phyloP scores from a whole-genome alignment of 169 alveolate genomes.

The Plasmodium relictum region DNA sequence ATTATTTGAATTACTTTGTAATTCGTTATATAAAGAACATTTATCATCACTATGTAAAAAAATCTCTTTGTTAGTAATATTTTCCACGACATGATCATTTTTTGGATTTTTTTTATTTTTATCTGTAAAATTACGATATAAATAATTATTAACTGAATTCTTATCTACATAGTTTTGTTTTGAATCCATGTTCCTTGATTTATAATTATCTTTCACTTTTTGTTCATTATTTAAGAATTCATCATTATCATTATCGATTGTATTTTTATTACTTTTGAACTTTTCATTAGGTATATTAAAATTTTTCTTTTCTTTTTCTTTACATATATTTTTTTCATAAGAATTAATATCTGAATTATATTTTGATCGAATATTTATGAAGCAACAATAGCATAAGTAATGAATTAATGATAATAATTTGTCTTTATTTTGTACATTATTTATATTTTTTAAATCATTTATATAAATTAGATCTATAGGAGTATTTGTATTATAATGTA shows the following conservation, averaged over 20 bases:
- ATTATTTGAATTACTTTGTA: neutral
- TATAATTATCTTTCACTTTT: neutral
- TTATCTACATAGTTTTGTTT: neutral
- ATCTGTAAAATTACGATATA: neutral
- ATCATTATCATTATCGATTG: neutral
- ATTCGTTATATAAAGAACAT: neutral
- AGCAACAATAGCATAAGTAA: constrained; percentile 72
- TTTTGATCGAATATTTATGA: constrained; percentile 59
- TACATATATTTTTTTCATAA: neutral
- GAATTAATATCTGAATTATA: constrained; percentile 8
- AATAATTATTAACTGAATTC: neutral
- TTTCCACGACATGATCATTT: neutral
- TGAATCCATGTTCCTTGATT: neutral
- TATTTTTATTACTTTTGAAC: neutral
- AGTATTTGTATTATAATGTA: constrained; percentile 32
- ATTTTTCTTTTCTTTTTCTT: neutral
- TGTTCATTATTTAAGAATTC: neutral
- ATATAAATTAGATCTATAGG: constrained; percentile 57
- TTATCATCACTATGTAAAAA: neutral
- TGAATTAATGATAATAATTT: constrained; percentile 71
- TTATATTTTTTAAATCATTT: constrained; percentile 9
- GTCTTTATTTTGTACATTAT: constrained; percentile 53
- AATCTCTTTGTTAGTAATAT: neutral
- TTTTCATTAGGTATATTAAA: neutral
- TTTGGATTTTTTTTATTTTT: neutral